Percentiles rank a stretch among this genome's conserved stretches.
phyloP scores from a whole-genome alignment of 2,329 filamentous ascomycete genomes.

The Trichoderma harzianum region DNA sequence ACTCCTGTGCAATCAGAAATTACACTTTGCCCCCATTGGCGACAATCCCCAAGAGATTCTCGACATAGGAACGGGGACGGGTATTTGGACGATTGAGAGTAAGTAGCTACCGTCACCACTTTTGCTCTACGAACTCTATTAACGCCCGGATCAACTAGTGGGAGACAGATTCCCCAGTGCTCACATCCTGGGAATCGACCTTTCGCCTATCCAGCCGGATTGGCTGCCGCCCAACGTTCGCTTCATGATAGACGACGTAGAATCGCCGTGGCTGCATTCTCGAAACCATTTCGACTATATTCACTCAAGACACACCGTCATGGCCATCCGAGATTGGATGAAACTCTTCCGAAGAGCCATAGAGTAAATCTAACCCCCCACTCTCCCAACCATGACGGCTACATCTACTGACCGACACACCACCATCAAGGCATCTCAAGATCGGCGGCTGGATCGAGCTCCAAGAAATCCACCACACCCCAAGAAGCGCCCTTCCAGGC shows the following conservation, averaged over 20 bases:
- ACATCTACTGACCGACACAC: background rate
- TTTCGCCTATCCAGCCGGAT: constrained; percentile 48
- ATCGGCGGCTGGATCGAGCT: constrained; percentile 55
- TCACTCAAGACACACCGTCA: constrained; percentile 55
- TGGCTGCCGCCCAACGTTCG: constrained; percentile 54
- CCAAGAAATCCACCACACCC: constrained; percentile 52
- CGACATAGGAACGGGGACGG: constrained; percentile 58
- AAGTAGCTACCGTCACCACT: constrained; percentile 19
- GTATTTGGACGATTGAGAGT: constrained; percentile 58
- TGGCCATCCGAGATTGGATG: constrained; percentile 56
- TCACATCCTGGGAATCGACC: constrained; percentile 43
- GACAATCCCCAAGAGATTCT: constrained; percentile 47
- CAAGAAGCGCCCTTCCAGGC: constrained; percentile 41
- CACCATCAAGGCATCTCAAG: constrained; percentile 45
- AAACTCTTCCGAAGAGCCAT: constrained; percentile 44
- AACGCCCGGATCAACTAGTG: constrained; percentile 34
- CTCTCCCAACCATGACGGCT: background rate
- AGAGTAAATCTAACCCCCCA: constrained; percentile 36
- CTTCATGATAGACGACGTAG: constrained; percentile 57
- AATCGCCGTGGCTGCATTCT: constrained; percentile 54
- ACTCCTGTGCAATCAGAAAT: constrained; percentile 44
- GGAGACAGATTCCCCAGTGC: constrained; percentile 43
- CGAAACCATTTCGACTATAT: constrained; percentile 57
- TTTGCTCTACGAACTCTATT: background rate
- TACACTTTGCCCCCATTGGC: constrained; percentile 52